These are phyloP conservation scores for Globisporangium acanthophoron DNA, from an alignment of 352 stramenopile genomes.

Conservation along the genomic window DNA sequence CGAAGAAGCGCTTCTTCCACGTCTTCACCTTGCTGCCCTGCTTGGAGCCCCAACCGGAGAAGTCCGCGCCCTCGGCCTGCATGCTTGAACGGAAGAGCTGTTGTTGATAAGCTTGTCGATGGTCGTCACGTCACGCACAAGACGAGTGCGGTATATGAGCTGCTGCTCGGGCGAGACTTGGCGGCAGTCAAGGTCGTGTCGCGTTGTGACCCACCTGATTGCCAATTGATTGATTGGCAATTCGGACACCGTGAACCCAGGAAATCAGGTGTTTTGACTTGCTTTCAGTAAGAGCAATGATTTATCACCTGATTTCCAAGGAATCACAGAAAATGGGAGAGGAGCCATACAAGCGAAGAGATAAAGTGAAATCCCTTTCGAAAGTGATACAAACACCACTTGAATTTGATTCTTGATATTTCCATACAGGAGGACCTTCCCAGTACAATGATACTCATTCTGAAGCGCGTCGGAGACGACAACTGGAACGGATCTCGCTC, in stretches of 20 bases:
- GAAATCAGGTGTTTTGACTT: neutral
- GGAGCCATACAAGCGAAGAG: too few relatives aligned
- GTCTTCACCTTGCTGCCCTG: constrained; percentile 52
- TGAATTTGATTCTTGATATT: too few relatives aligned
- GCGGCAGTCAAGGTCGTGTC: neutral
- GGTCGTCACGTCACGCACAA: neutral
- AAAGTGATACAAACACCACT: too few relatives aligned
- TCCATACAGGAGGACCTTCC: too few relatives aligned
- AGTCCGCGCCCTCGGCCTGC: constrained; percentile 19
- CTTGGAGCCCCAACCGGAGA: constrained; percentile 62
- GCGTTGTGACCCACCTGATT: neutral
- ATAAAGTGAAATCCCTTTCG: too few relatives aligned
- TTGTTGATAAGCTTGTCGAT: neutral
- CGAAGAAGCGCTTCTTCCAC: constrained; percentile 53
- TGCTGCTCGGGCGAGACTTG: too few relatives aligned
- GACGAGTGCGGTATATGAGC: neutral
- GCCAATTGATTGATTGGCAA: neutral
- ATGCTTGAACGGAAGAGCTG: neutral
- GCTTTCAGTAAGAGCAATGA: neutral
- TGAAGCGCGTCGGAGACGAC: neutral
- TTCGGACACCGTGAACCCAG: neutral
- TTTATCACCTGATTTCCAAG: too few relatives aligned
- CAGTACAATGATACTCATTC: too few relatives aligned
- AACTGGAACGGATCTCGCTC: constrained; percentile 19
- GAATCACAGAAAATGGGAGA: too few relatives aligned